Evolutionary conservation across 345 rosid species (phyloP).

Genomic region (Brassica rapa): DNA sequence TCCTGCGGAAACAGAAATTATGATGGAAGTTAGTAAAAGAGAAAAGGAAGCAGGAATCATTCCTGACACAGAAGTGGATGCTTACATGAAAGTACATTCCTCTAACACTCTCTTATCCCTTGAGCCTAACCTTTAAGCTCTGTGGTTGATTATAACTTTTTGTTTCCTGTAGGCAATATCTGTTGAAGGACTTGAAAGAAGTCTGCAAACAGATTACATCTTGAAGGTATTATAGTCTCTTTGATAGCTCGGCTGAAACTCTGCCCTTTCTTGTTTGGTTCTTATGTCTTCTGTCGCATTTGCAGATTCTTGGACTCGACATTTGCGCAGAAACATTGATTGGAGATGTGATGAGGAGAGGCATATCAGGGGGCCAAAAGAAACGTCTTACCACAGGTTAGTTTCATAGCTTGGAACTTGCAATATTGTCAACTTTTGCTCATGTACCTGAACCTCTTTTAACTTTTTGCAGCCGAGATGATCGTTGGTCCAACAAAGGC

Average conservation of each 20-base stretch:
- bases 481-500: constrained; percentile 66
- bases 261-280: background rate
- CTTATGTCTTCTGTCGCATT: constrained; percentile 6
- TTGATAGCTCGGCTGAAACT: background rate
- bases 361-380: constrained; percentile 83
- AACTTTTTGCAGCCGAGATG: constrained; percentile 58
- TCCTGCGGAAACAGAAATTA: constrained; percentile 54
- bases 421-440: constrained; percentile 11
- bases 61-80: constrained; percentile 87
- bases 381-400: constrained; percentile 83
- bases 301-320: constrained; percentile 73
- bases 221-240: constrained; percentile 58
- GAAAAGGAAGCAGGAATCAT: constrained; percentile 81
- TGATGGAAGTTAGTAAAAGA: constrained; percentile 68
- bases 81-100: constrained; percentile 70
- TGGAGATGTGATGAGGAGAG: constrained; percentile 74
- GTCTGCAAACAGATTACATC: constrained; percentile 74
- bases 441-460: background rate
- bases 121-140: background rate
- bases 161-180: constrained; percentile 60
- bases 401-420: background rate
- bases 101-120: background rate
- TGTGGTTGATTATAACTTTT: background rate
- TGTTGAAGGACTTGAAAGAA: constrained; percentile 62
- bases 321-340: constrained; percentile 69